Evolutionary conservation across 2,329 filamentous ascomycete genomes (phyloP), one percentile per base, ranked within the genome.

Genomic region (Hirsutella minnesotensis): DNA sequence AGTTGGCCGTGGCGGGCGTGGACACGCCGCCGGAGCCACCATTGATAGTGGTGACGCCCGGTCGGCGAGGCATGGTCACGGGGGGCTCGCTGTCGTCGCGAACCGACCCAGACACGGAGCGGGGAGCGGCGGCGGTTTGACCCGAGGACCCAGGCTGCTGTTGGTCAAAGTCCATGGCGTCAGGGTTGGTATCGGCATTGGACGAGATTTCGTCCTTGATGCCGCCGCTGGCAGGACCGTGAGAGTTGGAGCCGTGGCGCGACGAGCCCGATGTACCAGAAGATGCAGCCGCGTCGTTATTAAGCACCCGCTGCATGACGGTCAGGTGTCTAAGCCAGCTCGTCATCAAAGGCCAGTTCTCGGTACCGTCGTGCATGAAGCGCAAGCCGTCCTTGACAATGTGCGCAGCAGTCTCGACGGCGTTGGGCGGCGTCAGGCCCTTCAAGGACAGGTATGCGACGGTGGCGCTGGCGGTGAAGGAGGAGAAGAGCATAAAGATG

Each of bases 401-500:
- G 40, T 67, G 66, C 16, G 67, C 67, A 2, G 75, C 73, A 2
- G 74, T 75, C 59, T 79, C 74, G 33, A 70, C 69, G 20, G 72
- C 71, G 47, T 73, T 73, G 13, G 65, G 60, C 1, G 75, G 75
- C 0, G 75, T 75, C 8, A 79, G 56, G 9, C 74, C 73, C 60
- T 78, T 79, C 38, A 79, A 66, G n/a, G 74, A 76, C 24, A 79
- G 65, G 57, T 77, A 79, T 12, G 75, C 75, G 2, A 78, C 70
- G 1, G 75, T 79, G 2, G 75, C 75, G 47, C 74, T 74, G 2
- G 75, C 73, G 0, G 74, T 78, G 47, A 79, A 79, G 40, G 74
- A 71, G 0, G 75, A 73, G 55, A 79, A 79, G 12, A 79, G 63
- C 75, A 79, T 79, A 47, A 77, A 76, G 43, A 79, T 74, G 31